Percentiles rank a stretch among this genome's conserved stretches.
phyloP scores from a whole-genome alignment of 805 yeast genomes.

The Hanseniaspora lachancei region DNA sequence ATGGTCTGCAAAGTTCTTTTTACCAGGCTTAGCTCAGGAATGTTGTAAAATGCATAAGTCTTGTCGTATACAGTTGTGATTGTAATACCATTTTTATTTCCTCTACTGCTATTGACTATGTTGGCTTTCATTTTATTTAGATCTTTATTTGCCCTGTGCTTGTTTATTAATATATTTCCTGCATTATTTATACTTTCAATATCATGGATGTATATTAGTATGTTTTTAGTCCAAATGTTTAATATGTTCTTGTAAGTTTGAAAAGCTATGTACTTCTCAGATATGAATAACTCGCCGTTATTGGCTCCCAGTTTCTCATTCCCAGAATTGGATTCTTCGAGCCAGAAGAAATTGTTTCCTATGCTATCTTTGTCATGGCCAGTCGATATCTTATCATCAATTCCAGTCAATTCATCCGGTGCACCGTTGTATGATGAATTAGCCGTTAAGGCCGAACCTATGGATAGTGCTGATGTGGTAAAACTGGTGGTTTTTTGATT shows the following conservation, averaged over 20 bases:
- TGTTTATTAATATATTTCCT: constrained; percentile 9
- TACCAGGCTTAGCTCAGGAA: background rate
- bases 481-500: background rate
- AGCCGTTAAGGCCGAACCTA: constrained; percentile 9
- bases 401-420: background rate
- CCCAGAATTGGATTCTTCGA: background rate
- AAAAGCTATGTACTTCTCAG: constrained; percentile 70
- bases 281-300: constrained; percentile 79
- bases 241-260: constrained; percentile 54
- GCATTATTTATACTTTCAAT: constrained; percentile 37
- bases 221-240: constrained; percentile 73
- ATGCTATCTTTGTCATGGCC: background rate
- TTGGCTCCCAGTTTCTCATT: background rate
- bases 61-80: constrained; percentile 13
- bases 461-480: constrained; percentile 4
- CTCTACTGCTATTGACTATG: background rate
- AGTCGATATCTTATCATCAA: background rate
- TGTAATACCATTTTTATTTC: constrained; percentile 9
- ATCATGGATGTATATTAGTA: constrained; percentile 59
- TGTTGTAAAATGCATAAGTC: constrained; percentile 10
- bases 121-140: background rate
- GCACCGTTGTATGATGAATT: background rate
- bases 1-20: constrained; percentile 6
- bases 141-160: constrained; percentile 10
- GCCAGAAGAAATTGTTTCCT: background rate